Evolutionary conservation across 352 stramenopile genomes (phyloP).

Genomic region (Phytophthora pisi): DNA sequence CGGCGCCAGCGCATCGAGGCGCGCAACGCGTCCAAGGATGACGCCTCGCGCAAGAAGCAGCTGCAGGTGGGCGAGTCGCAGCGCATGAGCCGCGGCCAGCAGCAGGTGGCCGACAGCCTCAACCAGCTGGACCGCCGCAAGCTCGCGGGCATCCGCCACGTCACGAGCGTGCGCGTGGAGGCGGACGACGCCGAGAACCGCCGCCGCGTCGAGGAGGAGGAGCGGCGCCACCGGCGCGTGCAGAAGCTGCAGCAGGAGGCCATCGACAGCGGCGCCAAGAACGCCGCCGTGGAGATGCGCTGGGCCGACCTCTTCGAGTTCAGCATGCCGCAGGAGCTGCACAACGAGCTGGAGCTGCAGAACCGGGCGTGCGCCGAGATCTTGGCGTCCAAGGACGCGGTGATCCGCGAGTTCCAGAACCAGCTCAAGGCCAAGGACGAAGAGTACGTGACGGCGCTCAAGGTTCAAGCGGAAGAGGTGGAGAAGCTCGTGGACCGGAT

Average conservation of each 20-base stretch:
- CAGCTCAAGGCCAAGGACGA: conserved; percentile 95
- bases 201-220: conserved; percentile 91
- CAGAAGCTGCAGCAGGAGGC: conserved; percentile 92
- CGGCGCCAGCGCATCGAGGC: conserved; percentile 76
- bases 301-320: conserved; percentile 92
- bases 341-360: conserved; percentile 90
- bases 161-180: conserved; percentile 91
- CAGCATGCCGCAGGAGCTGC: conserved; percentile 94
- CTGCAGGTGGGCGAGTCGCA: conserved; percentile 65
- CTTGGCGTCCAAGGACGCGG: conserved; percentile 87
- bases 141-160: conserved; percentile 83
- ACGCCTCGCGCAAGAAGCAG: conserved; percentile 79
- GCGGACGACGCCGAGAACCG: conserved; percentile 91
- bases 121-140: conserved; percentile 82
- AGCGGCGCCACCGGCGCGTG: conserved; percentile 83
- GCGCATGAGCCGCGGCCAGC: conserved; percentile 69
- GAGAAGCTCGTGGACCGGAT: conserved; percentile 91
- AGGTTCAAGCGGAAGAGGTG: conserved; percentile 90
- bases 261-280: conserved; percentile 88
- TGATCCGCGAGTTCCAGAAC: conserved; percentile 91
- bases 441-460: conserved; percentile 93
- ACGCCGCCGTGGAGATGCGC: conserved; percentile 94
- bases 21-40: conserved; percentile 79
- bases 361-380: conserved; percentile 90
- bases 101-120: conserved; percentile 79